Evolutionary conservation across 2,329 filamentous ascomycete genomes (phyloP).

Genomic region (Arachnomyces sp.): DNA sequence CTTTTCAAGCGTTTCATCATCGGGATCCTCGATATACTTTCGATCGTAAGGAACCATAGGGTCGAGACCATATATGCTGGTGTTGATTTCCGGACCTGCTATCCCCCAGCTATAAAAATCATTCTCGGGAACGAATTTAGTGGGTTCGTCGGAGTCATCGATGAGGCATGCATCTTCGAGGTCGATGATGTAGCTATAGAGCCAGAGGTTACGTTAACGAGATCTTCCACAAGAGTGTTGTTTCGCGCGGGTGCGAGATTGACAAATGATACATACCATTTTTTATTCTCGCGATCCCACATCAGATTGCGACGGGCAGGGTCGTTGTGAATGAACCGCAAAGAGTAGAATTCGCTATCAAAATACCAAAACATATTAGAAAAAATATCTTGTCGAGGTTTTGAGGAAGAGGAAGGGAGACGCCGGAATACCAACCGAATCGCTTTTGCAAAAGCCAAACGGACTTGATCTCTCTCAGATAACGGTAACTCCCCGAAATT

Average conservation of each 20-base stretch:
- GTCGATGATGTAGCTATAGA: constrained; percentile 12
- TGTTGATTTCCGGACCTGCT: constrained; percentile 6
- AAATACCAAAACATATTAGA: neutral
- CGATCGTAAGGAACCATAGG: constrained; percentile 11
- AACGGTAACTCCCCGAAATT: constrained; percentile 11
- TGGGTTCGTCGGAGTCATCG: neutral
- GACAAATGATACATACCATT: constrained; percentile 12
- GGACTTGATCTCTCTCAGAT: constrained; percentile 11
- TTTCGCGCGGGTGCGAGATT: no score
- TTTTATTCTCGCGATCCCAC: constrained; percentile 12
- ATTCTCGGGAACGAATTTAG: constrained; percentile 4
- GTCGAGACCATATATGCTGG: constrained; percentile 6
- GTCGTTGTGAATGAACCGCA: constrained; percentile 9
- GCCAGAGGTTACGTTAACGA: no score
- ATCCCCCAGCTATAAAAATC: constrained; percentile 8
- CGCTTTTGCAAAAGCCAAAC: constrained; percentile 11
- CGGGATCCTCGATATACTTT: constrained; percentile 6
- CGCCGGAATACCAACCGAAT: constrained; percentile 6
- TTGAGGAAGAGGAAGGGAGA: neutral
- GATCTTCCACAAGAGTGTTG: no score
- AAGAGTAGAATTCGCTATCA: constrained; percentile 10
- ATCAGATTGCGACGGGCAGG: constrained; percentile 20
- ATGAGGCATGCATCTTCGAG: constrained; percentile 11
- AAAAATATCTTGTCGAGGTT: no score
- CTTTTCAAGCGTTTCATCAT: constrained; percentile 9